phyloP scores from a whole-genome alignment of 2,329 filamentous ascomycete species.

The Corinectria fuckeliana region DNA sequence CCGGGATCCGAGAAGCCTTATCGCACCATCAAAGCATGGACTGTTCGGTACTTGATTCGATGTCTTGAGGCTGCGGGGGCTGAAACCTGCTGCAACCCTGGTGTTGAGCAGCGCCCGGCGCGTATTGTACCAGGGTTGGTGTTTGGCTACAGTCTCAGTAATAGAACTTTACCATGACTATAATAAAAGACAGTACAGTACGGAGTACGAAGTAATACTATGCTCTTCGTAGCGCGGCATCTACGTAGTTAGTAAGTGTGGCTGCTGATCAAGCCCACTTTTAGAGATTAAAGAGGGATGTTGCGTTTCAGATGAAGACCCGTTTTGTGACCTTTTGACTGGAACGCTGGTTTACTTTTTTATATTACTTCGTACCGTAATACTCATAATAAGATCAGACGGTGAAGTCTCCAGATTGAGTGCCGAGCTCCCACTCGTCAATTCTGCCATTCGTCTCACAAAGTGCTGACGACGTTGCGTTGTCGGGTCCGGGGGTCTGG shows the following conservation, averaged over 20 bases:
- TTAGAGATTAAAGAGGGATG: neutral
- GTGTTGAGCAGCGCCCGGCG: neutral
- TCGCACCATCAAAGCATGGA: slow-evolving; percentile 3
- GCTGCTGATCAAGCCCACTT: neutral
- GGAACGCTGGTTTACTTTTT: neutral
- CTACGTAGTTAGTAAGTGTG: too few species aligned
- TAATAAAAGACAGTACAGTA: neutral
- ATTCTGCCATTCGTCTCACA: too few species aligned
- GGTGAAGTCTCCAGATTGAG: neutral
- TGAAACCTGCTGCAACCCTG: neutral
- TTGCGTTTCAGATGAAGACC: neutral
- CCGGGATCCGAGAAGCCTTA: neutral
- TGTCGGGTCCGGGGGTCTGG: neutral
- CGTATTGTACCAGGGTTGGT: neutral
- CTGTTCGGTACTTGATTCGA: neutral
- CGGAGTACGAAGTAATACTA: neutral
- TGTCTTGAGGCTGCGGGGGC: slow-evolving; percentile 6
- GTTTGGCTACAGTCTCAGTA: too few species aligned
- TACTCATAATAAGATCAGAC: neutral
- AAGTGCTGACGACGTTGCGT: neutral
- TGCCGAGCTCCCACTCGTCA: neutral
- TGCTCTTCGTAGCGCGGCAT: neutral
- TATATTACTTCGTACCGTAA: neutral
- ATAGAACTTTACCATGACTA: too few species aligned
- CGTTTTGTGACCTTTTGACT: neutral